A percentile compares a stretch with the other conserved stretches of the same genome.
Conservation (phyloP, 75 land plant species). For the Azolla pinnata region DNA sequence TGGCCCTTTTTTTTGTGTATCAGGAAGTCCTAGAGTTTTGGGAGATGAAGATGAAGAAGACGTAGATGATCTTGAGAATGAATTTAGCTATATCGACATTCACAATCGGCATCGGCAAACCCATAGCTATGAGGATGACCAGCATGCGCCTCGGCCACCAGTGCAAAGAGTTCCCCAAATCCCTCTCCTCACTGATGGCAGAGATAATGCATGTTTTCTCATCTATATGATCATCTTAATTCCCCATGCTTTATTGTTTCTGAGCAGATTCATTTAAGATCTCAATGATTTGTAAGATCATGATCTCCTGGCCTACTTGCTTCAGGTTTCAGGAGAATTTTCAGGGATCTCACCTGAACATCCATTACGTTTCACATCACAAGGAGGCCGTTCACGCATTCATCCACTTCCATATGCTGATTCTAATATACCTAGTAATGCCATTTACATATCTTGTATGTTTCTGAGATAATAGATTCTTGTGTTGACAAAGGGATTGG, state of each 20-base stretch:
- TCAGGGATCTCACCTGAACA: conserved; percentile 50
- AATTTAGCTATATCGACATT: conserved; percentile 41
- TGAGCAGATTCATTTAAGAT: not conserved
- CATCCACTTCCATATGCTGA: conserved; percentile 52
- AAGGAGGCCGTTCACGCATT: conserved; percentile 35
- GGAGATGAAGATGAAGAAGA: conserved; percentile 91
- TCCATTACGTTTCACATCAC: conserved; percentile 39
- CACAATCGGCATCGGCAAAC: conserved; percentile 9
- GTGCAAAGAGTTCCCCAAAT: conserved; percentile 47
- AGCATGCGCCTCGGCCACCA: conserved; percentile 39
- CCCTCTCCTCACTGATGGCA: conserved; percentile 71
- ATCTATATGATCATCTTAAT: not conserved
- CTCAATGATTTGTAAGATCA: not conserved
- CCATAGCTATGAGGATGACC: conserved; percentile 29
- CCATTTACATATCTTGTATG: not conserved
- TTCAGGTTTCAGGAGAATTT: conserved; percentile 59
- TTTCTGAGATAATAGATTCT: not conserved
- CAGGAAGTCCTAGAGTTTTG: conserved; percentile 74
- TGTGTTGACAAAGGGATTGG: not conserved
- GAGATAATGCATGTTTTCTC: conserved; percentile 25
- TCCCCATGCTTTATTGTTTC: not conserved
- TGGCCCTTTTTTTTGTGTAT: not conserved
- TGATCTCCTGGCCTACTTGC: not conserved
- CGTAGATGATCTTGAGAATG: conserved; percentile 76
- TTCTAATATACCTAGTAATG: conserved; percentile 59